Evolutionary conservation across 345 rosid genomes (phyloP).

Genomic region (Hevea brasiliensis): DNA sequence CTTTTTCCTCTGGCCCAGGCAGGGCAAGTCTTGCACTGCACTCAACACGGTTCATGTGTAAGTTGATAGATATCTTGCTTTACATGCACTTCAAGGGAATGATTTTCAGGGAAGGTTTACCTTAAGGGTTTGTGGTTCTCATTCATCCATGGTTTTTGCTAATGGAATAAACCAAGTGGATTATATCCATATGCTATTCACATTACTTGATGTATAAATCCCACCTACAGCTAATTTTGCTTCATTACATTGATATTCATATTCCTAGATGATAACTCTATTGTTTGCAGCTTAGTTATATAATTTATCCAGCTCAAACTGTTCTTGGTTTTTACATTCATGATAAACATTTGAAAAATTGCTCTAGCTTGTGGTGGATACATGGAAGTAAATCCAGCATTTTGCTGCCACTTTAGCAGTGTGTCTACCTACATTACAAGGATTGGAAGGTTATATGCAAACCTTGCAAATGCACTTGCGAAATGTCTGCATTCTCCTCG

Average conservation of each 20-base stretch:
- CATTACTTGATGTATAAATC: neutral
- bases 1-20: slow-evolving; percentile 78
- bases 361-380: slow-evolving; percentile 12
- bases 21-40: slow-evolving; percentile 89
- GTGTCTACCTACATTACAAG: neutral
- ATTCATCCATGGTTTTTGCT: slow-evolving; percentile 6
- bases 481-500: slow-evolving; percentile 71
- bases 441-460: slow-evolving; percentile 12
- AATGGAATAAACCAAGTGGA: neutral
- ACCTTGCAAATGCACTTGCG: slow-evolving; percentile 82
- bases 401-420: neutral
- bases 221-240: neutral
- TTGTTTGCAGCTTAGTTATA: neutral
- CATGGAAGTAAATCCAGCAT: neutral
- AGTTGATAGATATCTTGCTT: slow-evolving; percentile 6
- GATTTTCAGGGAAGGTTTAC: slow-evolving; percentile 8
- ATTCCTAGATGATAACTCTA: neutral
- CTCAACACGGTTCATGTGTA: slow-evolving; percentile 15
- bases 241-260: neutral
- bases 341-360: neutral
- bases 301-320: neutral
- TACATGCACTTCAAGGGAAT: neutral
- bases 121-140: neutral
- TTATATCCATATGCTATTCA: neutral
- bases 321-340: neutral